A percentile compares a stretch with the other conserved stretches of the same genome.
Evolutionary conservation across 768 basidiomycete genomes (phyloP).

Genomic region (Paxillus ammoniavirescens): DNA sequence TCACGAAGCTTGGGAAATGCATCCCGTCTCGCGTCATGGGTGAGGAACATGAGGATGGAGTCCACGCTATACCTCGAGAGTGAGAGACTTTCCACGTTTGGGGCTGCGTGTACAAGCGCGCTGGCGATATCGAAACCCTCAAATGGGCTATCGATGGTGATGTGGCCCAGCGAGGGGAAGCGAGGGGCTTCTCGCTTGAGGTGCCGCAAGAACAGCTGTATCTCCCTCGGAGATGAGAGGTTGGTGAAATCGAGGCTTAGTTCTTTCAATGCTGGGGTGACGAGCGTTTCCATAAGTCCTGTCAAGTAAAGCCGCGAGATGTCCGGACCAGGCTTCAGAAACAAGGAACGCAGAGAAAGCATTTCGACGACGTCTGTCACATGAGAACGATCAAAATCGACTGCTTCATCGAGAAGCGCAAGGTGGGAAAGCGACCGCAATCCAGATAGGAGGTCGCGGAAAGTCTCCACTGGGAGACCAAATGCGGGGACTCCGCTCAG

Average conservation of each 20-base stretch:
- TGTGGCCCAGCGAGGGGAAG: conserved; percentile 23
- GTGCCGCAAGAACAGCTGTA: conserved; percentile 27
- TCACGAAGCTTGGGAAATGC: conserved; percentile 21
- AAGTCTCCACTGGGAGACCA: conserved; percentile 19
- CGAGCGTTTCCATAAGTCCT: conserved; percentile 20
- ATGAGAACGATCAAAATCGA: conserved; percentile 23
- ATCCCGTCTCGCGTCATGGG: conserved; percentile 25
- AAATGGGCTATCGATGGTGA: conserved; percentile 24
- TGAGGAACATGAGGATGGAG: conserved; percentile 23
- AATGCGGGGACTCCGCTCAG: conserved; percentile 21
- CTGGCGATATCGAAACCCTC: conserved; percentile 21
- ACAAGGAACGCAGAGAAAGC: conserved; percentile 17
- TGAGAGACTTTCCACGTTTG: conserved; percentile 23
- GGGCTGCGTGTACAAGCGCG: conserved; percentile 23
- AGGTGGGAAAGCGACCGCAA: conserved; percentile 23
- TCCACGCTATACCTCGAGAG: conserved; percentile 25
- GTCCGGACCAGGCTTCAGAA: conserved; percentile 24
- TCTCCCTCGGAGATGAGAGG: conserved; percentile 24
- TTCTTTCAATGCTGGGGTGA: conserved; percentile 24
- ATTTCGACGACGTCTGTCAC: conserved; percentile 12
- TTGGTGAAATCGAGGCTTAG: conserved; percentile 25
- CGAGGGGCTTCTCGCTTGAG: conserved; percentile 26
- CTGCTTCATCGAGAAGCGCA: conserved; percentile 24
- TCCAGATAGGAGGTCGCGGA: conserved; percentile 22
- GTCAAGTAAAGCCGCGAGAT: conserved; percentile 29